A percentile compares a stretch with the other conserved stretches of the same genome.
phyloP scores from a whole-genome alignment of 345 rosid species.

The Gossypium raimondii region DNA sequence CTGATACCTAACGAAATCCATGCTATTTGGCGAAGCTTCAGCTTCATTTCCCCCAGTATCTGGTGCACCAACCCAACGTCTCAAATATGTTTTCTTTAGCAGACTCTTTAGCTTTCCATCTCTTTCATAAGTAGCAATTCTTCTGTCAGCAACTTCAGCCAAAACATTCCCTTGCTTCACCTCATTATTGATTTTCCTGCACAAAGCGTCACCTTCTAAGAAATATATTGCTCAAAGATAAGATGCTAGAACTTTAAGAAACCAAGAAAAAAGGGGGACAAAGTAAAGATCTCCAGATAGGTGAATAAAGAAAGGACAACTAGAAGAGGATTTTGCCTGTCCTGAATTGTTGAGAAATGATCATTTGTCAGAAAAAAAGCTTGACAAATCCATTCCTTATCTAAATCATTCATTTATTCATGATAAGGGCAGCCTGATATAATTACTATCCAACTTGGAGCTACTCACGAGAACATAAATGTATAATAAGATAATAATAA shows the following conservation, averaged over 20 bases:
- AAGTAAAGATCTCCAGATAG: not conserved
- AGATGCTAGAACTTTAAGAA: constrained; percentile 9
- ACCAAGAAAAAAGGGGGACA: not conserved
- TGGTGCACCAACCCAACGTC: constrained; percentile 57
- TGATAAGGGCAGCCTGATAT: not conserved
- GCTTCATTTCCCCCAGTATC: constrained; percentile 52
- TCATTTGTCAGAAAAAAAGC: not conserved
- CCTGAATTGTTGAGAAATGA: not conserved
- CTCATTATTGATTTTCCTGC: constrained; percentile 51
- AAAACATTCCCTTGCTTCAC: constrained; percentile 37
- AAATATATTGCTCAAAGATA: not conserved
- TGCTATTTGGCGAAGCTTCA: constrained; percentile 32
- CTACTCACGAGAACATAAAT: not conserved
- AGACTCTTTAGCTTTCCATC: constrained; percentile 31
- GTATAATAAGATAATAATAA: not conserved
- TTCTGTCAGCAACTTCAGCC: constrained; percentile 31
- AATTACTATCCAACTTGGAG: not conserved
- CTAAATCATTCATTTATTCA: not conserved
- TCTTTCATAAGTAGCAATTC: constrained; percentile 35
- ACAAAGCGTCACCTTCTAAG: not conserved
- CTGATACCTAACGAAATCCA: constrained; percentile 76
- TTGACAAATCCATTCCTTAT: not conserved
- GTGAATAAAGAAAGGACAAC: not conserved
- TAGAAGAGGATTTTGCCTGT: not conserved
- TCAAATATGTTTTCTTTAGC: constrained; percentile 77